Conservation (phyloP, 2,329 filamentous ascomycete species). For the Aspergillus vadensis region DNA sequence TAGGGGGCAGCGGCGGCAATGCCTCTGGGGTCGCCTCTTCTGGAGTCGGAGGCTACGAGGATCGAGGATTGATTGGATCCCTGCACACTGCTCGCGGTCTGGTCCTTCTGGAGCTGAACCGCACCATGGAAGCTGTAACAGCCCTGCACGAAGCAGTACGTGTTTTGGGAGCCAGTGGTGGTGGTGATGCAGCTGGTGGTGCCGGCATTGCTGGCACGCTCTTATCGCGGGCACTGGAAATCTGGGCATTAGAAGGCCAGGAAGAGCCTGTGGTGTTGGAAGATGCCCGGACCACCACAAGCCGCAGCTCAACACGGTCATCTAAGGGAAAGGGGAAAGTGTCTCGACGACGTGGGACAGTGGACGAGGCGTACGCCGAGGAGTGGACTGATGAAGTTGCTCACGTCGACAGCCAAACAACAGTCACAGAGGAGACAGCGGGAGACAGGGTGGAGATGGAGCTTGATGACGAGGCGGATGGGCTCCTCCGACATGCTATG, state of each 20-base stretch:
- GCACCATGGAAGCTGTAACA: constrained; percentile 74
- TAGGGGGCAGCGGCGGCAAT: constrained; percentile 39
- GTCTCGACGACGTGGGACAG: constrained; percentile 25
- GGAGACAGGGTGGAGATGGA: constrained; percentile 44
- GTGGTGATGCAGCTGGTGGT: constrained; percentile 50
- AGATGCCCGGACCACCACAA: constrained; percentile 20
- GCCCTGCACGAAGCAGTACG: constrained; percentile 73
- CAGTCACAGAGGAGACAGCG: constrained; percentile 21
- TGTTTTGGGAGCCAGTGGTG: constrained; percentile 47
- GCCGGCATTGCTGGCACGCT: constrained; percentile 51
- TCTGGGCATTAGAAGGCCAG: constrained; percentile 47
- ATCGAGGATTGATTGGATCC: constrained; percentile 48
- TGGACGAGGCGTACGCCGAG: constrained; percentile 28
- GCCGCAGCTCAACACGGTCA: constrained; percentile 23
- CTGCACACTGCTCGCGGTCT: constrained; percentile 65
- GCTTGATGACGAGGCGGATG: constrained; percentile 47
- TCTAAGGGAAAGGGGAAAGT: constrained; percentile 31
- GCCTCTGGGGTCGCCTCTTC: constrained; percentile 40
- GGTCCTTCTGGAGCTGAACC: constrained; percentile 75
- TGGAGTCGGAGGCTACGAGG: constrained; percentile 50
- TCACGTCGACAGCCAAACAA: constrained; percentile 26
- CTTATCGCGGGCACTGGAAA: constrained; percentile 47
- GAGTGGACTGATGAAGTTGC: constrained; percentile 44
- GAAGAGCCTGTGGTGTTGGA: constrained; percentile 25
- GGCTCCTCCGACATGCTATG: constrained; percentile 43